Evolutionary conservation across 805 yeast genomes (phyloP).

Genomic region (Wickerhamomyces pijperi): DNA sequence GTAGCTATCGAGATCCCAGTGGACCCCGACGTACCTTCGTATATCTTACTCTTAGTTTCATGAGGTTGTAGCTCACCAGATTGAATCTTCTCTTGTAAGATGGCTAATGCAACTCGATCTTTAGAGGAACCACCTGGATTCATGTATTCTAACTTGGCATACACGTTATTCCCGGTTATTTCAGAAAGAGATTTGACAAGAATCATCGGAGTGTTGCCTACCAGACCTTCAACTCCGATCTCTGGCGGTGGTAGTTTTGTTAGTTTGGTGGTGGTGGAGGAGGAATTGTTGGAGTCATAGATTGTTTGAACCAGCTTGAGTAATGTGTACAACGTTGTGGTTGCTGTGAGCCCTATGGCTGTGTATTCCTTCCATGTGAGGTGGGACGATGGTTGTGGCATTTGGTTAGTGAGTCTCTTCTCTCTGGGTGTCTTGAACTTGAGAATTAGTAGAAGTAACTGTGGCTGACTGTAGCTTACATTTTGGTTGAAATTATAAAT

Average conservation of each 20-base stretch:
- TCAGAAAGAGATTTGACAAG: slow-evolving; percentile 58
- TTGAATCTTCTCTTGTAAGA: slow-evolving; percentile 58
- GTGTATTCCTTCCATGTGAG: slow-evolving; percentile 16
- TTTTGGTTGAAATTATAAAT: no score
- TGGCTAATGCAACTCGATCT: slow-evolving; percentile 84
- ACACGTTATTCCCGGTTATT: slow-evolving; percentile 70
- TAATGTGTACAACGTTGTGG: slow-evolving; percentile 7
- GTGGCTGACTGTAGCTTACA: no score
- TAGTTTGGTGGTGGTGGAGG: slow-evolving; percentile 1
- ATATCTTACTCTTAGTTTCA: slow-evolving; percentile 32
- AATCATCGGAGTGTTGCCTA: slow-evolving; percentile 86
- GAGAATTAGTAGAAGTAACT: no score
- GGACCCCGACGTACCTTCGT: slow-evolving; percentile 95
- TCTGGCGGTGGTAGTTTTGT: slow-evolving; percentile 21
- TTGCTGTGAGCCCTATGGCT: slow-evolving; percentile 13
- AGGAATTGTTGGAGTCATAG: neutral
- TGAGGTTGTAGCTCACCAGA: slow-evolving; percentile 34
- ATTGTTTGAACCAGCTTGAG: slow-evolving; percentile 1
- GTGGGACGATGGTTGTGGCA: neutral
- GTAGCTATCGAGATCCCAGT: slow-evolving; percentile 92
- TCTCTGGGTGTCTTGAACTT: neutral
- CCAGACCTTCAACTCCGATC: slow-evolving; percentile 63
- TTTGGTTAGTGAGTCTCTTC: neutral
- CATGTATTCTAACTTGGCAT: slow-evolving; percentile 73
- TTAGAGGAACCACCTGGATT: slow-evolving; percentile 97